Evolutionary conservation across 495 filamentous ascomycete species (phyloP), one percentile per base, ranked within the genome.

Genomic region (Melanomma pulvis-pyrius): DNA sequence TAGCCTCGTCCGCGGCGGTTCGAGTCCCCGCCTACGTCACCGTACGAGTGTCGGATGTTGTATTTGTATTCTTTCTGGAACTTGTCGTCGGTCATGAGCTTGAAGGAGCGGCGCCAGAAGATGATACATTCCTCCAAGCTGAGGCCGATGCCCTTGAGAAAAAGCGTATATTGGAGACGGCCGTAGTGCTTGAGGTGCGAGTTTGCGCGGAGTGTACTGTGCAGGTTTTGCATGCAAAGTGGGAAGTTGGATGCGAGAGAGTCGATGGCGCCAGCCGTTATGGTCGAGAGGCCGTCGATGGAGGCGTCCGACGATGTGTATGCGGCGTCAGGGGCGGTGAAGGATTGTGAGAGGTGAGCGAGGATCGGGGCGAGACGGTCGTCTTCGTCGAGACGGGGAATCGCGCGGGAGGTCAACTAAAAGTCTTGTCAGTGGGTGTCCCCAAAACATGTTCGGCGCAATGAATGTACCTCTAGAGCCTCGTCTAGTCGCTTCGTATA

Each of bases 41-140:
- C 93, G 78, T 98, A 99, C 6, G 83, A 78, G 82, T 98, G 93
- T 6, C 93, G 90, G 65, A 97, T 83, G 74, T 98, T 98, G 82
- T 99, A 99, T 44, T 90, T 87, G 80, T 98, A 97, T 71, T 96
- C 91, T 60, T 96, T 96, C 73, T 92, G 92, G 84, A 96, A 96
- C 19, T 82, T 86, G 74, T 98, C 96, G 70, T 97, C 94, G 0
- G 90, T 92, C 46, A 92, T 87, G 59, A 88, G 86, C 61, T 83
- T 86, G 84, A 98, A 98, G 13, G 82, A 78, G 59, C 85, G 83
- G 8, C 96, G 89, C 96, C 96, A 99, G 81, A 98, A 99, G 11
- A 90, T 69, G n/a, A 99, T 85, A 73, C 87, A 92, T 72, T 99
- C 93, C 69, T 97, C 92, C 9, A 98, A 81, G 54, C 84, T 90